Base-by-base conservation (phyloP, 805 yeast genomes). In the Torulaspora delbrueckii region DNA sequence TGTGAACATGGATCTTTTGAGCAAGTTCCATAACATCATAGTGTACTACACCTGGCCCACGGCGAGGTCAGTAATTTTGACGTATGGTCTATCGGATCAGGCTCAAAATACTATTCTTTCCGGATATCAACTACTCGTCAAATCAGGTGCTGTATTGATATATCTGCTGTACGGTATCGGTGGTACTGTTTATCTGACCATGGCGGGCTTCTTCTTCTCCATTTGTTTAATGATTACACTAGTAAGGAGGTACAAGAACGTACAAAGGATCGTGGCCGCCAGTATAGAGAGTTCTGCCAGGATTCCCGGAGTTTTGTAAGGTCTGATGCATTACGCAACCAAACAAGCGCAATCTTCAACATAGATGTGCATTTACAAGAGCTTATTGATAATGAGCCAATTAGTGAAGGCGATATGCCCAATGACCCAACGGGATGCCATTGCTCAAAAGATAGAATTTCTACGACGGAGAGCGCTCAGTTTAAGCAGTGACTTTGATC, bases 11-110 rank as follows among this genome's bases (percentile, higher is more conserved):
- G 58, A 62, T 8, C 45, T 63, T 30, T 32, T 64, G 40, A 60
- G 60, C 28, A 63, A 59, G 47, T 65, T 63, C 35, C 68, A 65
- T 48, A 64, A 63, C 40, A 54, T 63, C 4, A 42, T 63, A 4
- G 55, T 62, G 3, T 63, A 50, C 48, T 57, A 62, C 36, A 46
- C 61, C 6, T 48, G 55, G n/a, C 60, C 62, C 4, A 12, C 52
- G 12, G 46, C 45, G 25, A 38, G 42, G 23, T 44, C 39, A 28
- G 39, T 27, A 13, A 43, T 41, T 8, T 23, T 12, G 26, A 31
- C 10, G 12, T 28, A 39, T n/a, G 33, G 42, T 19, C 14, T 34
- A 26, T 43, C 23, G 27, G 42, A 26, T 16, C 40, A 33, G 40
- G 42, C 35, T 19, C 51, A 37, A 22, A 47, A 27, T 16, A 28